phyloP scores from a whole-genome alignment of 345 rosid species.

The Conringia planisiliqua region DNA sequence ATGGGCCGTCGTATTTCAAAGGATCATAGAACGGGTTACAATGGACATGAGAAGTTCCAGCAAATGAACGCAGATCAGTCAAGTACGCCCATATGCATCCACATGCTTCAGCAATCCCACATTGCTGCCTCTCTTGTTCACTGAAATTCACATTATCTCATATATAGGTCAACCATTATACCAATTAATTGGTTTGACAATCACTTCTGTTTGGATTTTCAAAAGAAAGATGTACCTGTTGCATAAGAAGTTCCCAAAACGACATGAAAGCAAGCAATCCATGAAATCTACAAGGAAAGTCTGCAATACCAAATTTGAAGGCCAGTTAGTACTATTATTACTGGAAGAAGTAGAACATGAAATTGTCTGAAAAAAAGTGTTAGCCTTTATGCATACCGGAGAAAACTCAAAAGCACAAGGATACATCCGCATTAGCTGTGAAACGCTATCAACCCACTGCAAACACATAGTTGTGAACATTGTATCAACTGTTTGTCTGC shows the following conservation, averaged over 20 bases:
- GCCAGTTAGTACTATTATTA: neutral
- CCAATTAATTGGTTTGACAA: neutral
- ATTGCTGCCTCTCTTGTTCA: slow-evolving; percentile 91
- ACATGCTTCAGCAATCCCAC: slow-evolving; percentile 64
- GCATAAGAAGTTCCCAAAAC: slow-evolving; percentile 97
- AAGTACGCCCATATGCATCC: slow-evolving; percentile 95
- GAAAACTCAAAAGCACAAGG: slow-evolving; percentile 98
- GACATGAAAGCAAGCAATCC: slow-evolving; percentile 89
- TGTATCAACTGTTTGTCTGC: slow-evolving; percentile 5
- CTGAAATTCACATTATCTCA: slow-evolving; percentile 42
- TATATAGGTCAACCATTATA: neutral
- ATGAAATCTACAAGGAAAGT: slow-evolving; percentile 88
- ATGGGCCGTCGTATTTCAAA: slow-evolving; percentile 49
- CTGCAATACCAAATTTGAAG: slow-evolving; percentile 36
- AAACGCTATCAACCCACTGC: slow-evolving; percentile 98
- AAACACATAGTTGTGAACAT: slow-evolving; percentile 20
- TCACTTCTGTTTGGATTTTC: neutral
- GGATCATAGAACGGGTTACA: slow-evolving; percentile 80
- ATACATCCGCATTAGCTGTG: slow-evolving; percentile 88
- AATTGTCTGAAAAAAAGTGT: neutral
- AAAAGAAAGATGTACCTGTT: slow-evolving; percentile 56
- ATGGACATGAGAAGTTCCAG: slow-evolving; percentile 67
- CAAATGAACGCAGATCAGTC: slow-evolving; percentile 61
- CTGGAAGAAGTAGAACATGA: slow-evolving; percentile 2
- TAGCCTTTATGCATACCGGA: slow-evolving; percentile 53